Base-by-base conservation (phyloP, 1,139 yeast species). In the Debaryomyces subglobosus region DNA sequence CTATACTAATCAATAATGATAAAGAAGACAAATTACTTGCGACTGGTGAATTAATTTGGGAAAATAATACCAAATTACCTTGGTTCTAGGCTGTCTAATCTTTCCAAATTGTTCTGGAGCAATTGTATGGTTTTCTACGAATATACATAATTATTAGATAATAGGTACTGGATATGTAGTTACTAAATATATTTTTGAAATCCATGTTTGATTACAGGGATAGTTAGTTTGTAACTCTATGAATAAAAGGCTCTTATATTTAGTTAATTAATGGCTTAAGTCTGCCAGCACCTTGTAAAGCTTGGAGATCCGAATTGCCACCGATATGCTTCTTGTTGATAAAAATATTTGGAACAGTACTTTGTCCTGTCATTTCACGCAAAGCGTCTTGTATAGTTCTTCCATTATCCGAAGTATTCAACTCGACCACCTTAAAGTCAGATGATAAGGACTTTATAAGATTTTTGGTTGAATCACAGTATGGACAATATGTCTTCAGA, bases 321-420 rank as follows among this genome's bases (percentile, higher is more conserved):
- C 97, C 97, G 59, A 91, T 82, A 71, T 89, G 96, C 67, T 88
- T 74, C 48, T 95, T 96, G 45, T 78, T 81, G 61, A 91, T 89
- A 69, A 85, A 89, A 55, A 90, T 77, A 67, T 86, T 90, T 52
- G 97, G 97, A 46, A 91, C 97, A 13, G 96, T 89, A 53, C 80
- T 76, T 72, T 91, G 97, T 49, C 96, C 95, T 27, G 92, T 85
- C 53, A 88, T 65, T 59, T 85, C 81, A 40, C 62, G 64, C 51
- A 91, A 75, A 43, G 89, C 94, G 44, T 74, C 82, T 70, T 90
- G 97, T 56, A 89, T 79, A 6, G 29, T 49, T 1, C 54, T 34
- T 1, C 72, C 72, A 25, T 63, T 52, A 5, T 45, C 24, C 3
- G 52, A 33, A 3, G 47, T 46, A 54, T 67, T 60, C 42, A 68